These are phyloP conservation scores for Coemansia erecta DNA, from an alignment of 192 early-diverging fungal genomes.

Conservation along the genomic window DNA sequence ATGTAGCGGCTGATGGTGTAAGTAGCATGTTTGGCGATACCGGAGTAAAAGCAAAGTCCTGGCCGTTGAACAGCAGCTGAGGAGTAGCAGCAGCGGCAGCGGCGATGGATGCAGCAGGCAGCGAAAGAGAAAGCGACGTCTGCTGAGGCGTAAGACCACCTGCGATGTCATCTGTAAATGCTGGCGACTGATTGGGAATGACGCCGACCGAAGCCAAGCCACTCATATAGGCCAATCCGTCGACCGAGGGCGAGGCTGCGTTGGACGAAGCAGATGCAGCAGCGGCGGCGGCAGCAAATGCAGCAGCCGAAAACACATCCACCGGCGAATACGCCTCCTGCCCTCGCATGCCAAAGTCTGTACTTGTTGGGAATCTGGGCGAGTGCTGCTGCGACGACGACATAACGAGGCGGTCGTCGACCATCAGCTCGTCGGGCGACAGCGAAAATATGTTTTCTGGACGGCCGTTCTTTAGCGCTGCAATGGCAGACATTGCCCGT, in stretches of 20 bases:
- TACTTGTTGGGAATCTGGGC: neutral
- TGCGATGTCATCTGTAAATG: constrained; percentile 3
- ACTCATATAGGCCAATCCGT: constrained; percentile 43
- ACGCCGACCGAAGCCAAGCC: constrained; percentile 7
- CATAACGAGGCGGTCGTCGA: neutral
- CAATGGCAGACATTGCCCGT: constrained; percentile 31
- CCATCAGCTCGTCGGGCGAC: constrained; percentile 39
- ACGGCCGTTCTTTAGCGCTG: constrained; percentile 18
- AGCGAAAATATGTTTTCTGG: constrained; percentile 6
- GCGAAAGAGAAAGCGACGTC: neutral
- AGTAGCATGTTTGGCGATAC: constrained; percentile 6
- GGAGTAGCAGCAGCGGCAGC: constrained; percentile 22
- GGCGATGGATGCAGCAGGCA: constrained; percentile 6
- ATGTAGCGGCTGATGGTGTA: neutral
- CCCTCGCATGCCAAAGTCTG: constrained; percentile 9
- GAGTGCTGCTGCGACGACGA: neutral
- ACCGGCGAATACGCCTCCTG: neutral
- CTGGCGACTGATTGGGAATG: neutral
- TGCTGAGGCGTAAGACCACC: neutral
- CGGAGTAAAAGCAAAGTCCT: constrained; percentile 5
- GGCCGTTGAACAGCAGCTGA: constrained; percentile 22
- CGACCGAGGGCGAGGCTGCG: constrained; percentile 5
- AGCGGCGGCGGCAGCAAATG: neutral
- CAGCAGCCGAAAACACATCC: constrained; percentile 2
- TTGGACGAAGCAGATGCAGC: neutral